Base-by-base conservation (phyloP, 257 asterid genomes). In the Solanum raphanifolium region DNA sequence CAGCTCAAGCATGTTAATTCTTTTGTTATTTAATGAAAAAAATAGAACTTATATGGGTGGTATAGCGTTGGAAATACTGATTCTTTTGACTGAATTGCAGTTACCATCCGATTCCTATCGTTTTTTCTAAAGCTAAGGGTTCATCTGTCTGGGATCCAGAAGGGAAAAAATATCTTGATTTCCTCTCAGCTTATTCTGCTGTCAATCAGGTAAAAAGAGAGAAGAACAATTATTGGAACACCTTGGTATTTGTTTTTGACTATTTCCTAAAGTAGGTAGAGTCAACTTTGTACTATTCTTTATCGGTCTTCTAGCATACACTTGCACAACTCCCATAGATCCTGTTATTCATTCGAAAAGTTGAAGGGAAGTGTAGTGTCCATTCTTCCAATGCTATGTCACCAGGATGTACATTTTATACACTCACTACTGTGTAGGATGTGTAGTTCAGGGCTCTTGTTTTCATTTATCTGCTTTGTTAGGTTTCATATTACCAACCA, bases 181-280 rank as follows among this genome's bases (percentile, higher is more conserved):
- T 97, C 92, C 98, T 97, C 76, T 91, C 99, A 58, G 98, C 99
- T 86, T 97, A 97, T 88, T 97, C 99, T 86, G 99, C 99, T 81
- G 98, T 94, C 74, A 97, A 97, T 93, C 99, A 97, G 99, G 99
- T 95, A 89, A 32, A 16, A 76, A 5, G 71, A 84, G 11, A 21
- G 34, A 74, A 4, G 79, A 18, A 69, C 46, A 31, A 66, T 68
- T 84, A 66, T 29, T 68, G 29, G 83, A 13, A 39, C 81, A 39
- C 13, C n/a, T 86, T 71, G 71, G 78, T 71, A 29, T 32, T 73
- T 29, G 84, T 34, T 29, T n/a, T 39, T 8, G 27, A 43, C 58
- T 32, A 18, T 81, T 81, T 13, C 39, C 16, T 5, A 27, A 81
- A 15, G 10, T 46, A 29, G 16, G 68, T 81, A 81, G 16, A 46